Evolutionary conservation across 139 green algal species (phyloP).

Genomic region (Volvox africanus): DNA sequence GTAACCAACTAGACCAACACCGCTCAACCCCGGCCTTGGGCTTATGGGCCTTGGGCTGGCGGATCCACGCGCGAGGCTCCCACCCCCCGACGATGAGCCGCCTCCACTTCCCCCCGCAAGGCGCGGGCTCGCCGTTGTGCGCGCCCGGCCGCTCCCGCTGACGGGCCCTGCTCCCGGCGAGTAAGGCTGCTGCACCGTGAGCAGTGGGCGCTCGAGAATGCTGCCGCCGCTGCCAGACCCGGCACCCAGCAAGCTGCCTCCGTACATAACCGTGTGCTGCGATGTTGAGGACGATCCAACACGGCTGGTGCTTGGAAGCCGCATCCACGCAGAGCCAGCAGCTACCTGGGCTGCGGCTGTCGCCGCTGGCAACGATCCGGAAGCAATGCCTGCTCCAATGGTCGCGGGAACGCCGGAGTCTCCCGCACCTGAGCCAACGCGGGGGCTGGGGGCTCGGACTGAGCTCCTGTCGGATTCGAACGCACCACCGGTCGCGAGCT

Average conservation of each 20-base stretch:
- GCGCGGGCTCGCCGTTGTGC: background rate
- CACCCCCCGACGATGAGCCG: background rate
- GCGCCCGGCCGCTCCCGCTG: background rate
- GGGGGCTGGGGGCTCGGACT: background rate
- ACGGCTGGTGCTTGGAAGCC: background rate
- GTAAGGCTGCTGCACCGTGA: background rate
- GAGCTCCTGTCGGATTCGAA: background rate
- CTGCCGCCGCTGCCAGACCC: background rate
- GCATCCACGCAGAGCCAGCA: background rate
- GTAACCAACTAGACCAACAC: background rate
- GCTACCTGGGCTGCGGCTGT: background rate
- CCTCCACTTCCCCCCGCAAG: background rate
- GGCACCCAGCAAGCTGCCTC: background rate
- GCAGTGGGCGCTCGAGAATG: background rate
- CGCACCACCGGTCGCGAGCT: background rate
- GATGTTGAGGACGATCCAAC: background rate
- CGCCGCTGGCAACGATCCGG: no score
- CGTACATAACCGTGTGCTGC: background rate
- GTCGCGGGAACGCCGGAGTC: background rate
- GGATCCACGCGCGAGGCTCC: background rate
- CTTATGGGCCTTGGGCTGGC: background rate
- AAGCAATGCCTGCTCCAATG: no score
- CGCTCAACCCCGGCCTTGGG: background rate
- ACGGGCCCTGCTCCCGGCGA: background rate
- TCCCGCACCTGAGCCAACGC: background rate